Evolutionary conservation across 257 asterid genomes (phyloP).

Genomic region (Voacanga thouarsii): DNA sequence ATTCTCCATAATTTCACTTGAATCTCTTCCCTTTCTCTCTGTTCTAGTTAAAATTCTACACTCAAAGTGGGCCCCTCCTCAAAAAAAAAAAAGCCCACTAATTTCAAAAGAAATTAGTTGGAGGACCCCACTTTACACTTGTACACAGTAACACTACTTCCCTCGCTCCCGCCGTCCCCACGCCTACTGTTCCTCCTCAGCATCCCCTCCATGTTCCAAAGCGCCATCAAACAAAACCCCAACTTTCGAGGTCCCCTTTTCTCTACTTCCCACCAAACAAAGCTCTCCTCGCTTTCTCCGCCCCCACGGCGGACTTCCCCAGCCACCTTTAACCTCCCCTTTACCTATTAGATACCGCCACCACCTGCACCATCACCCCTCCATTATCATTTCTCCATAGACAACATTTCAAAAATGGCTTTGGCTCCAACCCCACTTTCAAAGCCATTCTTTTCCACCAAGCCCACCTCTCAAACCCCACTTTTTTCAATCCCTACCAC

Average conservation of each 20-base stretch:
- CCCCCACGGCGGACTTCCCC: slow-evolving; percentile 55
- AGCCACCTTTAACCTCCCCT: slow-evolving; percentile 23
- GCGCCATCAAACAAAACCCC: slow-evolving; percentile 18
- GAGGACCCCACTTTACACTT: neutral
- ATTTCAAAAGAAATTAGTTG: neutral
- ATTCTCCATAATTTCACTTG: too few species aligned
- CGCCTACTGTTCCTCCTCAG: too few species aligned
- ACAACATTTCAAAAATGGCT: slow-evolving; percentile 40
- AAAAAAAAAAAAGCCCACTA: neutral
- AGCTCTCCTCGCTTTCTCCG: slow-evolving; percentile 40
- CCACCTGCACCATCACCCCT: neutral
- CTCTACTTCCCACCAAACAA: slow-evolving; percentile 22
- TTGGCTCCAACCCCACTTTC: slow-evolving; percentile 56
- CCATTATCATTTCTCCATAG: neutral
- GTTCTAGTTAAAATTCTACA: too few species aligned
- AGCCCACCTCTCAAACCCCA: slow-evolving; percentile 42
- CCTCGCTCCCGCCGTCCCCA: neutral
- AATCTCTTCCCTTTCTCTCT: too few species aligned
- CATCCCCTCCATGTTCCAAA: slow-evolving; percentile 18
- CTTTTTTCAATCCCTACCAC: slow-evolving; percentile 35
- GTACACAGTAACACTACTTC: neutral
- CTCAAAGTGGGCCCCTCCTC: too few species aligned
- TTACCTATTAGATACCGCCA: neutral
- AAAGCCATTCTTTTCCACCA: slow-evolving; percentile 59
- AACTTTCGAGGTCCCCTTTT: too few species aligned